A percentile compares a stretch with the other conserved stretches of the same genome.
Conservation (phyloP, 495 filamentous ascomycete species). For the Talaromyces borbonicus region DNA sequence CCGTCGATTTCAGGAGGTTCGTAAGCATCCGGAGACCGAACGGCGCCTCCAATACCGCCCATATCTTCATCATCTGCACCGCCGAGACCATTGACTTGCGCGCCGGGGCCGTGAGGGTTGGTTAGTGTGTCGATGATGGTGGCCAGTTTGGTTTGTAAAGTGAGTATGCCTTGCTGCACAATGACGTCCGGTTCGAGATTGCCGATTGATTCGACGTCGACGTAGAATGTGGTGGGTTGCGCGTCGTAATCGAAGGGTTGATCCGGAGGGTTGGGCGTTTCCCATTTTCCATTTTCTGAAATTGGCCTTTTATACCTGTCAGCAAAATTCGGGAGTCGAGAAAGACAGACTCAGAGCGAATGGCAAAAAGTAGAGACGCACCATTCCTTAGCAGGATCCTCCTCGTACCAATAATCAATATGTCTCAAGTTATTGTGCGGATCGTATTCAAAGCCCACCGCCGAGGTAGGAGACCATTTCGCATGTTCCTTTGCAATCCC, state of each 20-base stretch:
- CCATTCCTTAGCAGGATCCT: constrained; percentile 79
- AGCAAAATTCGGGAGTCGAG: background rate
- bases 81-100: constrained; percentile 35
- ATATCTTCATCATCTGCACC: constrained; percentile 41
- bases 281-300: constrained; percentile 76
- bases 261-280: constrained; percentile 65
- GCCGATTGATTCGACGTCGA: constrained; percentile 84
- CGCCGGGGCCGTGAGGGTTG: constrained; percentile 34
- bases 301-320: constrained; percentile 51
- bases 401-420: constrained; percentile 88
- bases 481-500: constrained; percentile 98
- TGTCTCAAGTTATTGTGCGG: constrained; percentile 89
- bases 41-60: constrained; percentile 49
- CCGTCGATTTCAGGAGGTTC: constrained; percentile 46
- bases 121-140: constrained; percentile 66
- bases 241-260: constrained; percentile 89
- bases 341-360: background rate
- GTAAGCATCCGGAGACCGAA: constrained; percentile 50
- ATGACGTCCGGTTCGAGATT: constrained; percentile 79
- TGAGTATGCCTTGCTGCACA: constrained; percentile 78
- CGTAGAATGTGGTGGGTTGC: constrained; percentile 73
- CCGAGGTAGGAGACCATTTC: constrained; percentile 88
- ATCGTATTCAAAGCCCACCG: constrained; percentile 96
- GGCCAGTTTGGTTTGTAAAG: constrained; percentile 83
- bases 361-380: constrained; percentile 37